A percentile compares a stretch with the other conserved stretches of the same genome.
Conservation (phyloP, 1,284 basidiomycete species). For the Puccinia polysora region DNA sequence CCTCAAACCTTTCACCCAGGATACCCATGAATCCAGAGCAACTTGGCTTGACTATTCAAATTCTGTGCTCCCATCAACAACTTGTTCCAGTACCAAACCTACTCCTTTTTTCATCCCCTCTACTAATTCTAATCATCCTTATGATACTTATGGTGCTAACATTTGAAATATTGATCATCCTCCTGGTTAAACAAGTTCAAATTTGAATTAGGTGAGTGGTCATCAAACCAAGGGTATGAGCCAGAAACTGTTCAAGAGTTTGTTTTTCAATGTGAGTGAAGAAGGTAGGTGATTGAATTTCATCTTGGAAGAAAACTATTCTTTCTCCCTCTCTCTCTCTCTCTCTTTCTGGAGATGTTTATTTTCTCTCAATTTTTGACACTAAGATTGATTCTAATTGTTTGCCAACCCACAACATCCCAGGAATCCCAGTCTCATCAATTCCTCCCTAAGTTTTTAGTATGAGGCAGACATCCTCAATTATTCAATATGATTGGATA, state of each 20-base stretch:
- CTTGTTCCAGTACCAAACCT: too few relatives aligned
- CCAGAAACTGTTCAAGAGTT: constrained; percentile 78
- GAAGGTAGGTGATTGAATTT: constrained; percentile 56
- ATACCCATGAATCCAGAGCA: too few relatives aligned
- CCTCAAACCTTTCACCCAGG: too few relatives aligned
- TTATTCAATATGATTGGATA: constrained; percentile 36
- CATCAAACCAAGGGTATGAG: too few relatives aligned
- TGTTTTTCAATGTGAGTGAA: constrained; percentile 62
- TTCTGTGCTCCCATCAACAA: too few relatives aligned
- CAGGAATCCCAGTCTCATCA: too few relatives aligned
- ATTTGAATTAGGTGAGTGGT: too few relatives aligned
- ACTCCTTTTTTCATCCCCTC: too few relatives aligned
- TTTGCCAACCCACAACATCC: too few relatives aligned
- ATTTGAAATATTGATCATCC: neutral
- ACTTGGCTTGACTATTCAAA: too few relatives aligned
- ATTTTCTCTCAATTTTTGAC: constrained; percentile 52
- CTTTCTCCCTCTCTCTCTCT: too few relatives aligned
- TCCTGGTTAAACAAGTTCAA: neutral
- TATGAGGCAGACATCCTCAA: constrained; percentile 34
- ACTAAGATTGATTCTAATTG: neutral
- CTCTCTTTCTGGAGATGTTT: constrained; percentile 7
- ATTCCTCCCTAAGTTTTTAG: neutral
- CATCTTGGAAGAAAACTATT: too few relatives aligned
- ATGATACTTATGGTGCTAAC: neutral
- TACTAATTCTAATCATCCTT: neutral